Percentiles rank a stretch among this genome's conserved stretches.
Conservation (phyloP, 2,329 filamentous ascomycete species). For the Neonectria coccinea region DNA sequence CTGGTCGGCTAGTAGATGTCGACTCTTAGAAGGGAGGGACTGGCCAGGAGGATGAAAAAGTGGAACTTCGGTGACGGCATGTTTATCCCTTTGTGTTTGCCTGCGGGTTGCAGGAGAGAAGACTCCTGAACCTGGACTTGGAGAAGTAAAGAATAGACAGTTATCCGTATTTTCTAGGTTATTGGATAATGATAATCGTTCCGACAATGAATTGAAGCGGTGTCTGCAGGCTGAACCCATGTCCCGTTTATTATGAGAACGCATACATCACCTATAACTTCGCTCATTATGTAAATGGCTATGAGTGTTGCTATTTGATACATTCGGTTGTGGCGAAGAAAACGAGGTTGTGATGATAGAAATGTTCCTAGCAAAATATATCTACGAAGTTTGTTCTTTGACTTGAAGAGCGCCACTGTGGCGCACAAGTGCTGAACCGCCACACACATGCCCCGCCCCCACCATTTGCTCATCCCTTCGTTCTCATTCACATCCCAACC, state of each 20-base stretch:
- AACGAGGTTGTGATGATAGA: no score
- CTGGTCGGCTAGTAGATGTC: slow-evolving; percentile 52
- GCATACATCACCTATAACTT: not conserved
- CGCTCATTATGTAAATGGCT: not conserved
- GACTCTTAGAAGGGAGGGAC: slow-evolving; percentile 41
- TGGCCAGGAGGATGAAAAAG: slow-evolving; percentile 18
- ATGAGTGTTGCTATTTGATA: not conserved
- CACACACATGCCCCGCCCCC: slow-evolving; percentile 22
- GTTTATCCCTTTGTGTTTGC: slow-evolving; percentile 8
- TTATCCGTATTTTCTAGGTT: slow-evolving; percentile 7
- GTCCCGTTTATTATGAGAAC: no score
- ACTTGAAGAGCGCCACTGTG: slow-evolving; percentile 12
- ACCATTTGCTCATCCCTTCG: slow-evolving; percentile 15
- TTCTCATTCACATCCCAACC: slow-evolving; percentile 5
- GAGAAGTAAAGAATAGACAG: slow-evolving; percentile 35
- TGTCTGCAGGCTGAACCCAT: not conserved
- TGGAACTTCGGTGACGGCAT: slow-evolving; percentile 1
- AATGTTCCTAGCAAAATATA: not conserved
- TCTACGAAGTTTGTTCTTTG: not conserved
- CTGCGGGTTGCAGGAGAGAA: slow-evolving; percentile 18
- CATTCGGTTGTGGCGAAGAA: no score
- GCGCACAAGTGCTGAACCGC: slow-evolving; percentile 14
- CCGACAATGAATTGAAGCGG: not conserved
- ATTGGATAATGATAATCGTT: slow-evolving; percentile 19
- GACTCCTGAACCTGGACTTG: slow-evolving; percentile 23